These are phyloP conservation scores for Mycena galericulata DNA, from an alignment of 768 basidiomycete species.

Conservation along the genomic window DNA sequence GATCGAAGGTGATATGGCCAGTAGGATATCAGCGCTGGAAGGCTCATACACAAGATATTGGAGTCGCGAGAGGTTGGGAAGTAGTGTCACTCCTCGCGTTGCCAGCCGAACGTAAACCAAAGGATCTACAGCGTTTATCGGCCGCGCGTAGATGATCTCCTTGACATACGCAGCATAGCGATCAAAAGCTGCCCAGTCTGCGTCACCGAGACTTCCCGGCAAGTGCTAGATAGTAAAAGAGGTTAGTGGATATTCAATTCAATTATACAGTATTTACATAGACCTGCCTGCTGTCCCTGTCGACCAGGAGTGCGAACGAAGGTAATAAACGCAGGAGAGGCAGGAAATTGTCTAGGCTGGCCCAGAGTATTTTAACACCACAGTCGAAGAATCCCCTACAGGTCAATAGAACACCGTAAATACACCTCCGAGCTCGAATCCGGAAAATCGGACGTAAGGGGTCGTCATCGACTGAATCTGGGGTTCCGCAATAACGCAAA, in stretches of 20 bases:
- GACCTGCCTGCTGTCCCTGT: too few relatives aligned
- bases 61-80: not conserved
- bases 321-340: constrained; percentile 2
- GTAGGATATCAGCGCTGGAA: not conserved
- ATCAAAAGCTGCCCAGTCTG: not conserved
- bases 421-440: not conserved
- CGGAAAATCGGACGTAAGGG: too few relatives aligned
- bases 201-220: not conserved
- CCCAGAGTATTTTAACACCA: not conserved
- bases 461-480: not conserved
- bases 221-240: not conserved
- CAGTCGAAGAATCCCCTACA: not conserved
- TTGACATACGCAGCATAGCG: constrained; percentile 2
- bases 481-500: not conserved
- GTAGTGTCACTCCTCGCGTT: not conserved
- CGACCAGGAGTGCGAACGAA: not conserved
- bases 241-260: not conserved
- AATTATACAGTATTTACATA: not conserved
- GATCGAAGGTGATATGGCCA: not conserved
- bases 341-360: not conserved
- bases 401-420: not conserved
- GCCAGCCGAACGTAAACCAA: constrained; percentile 5
- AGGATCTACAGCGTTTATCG: not conserved
- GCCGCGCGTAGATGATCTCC: not conserved
- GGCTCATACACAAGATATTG: not conserved